Percentiles rank a stretch among this genome's conserved stretches.
Evolutionary conservation across 2,329 filamentous ascomycete genomes (phyloP).

Genomic region (Exophiala calicioides): DNA sequence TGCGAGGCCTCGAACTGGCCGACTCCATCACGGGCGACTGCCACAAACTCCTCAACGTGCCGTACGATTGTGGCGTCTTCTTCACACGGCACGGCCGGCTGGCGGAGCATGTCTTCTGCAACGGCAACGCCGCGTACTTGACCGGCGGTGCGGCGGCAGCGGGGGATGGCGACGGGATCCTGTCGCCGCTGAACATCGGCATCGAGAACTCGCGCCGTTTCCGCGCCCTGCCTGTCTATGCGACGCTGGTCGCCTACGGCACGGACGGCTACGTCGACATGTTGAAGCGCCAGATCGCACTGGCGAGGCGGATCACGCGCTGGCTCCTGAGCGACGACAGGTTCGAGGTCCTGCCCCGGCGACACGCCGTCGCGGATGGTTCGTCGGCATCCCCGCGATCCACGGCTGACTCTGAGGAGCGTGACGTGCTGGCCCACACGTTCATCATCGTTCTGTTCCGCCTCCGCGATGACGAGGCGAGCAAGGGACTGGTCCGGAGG

Average conservation of each 20-base stretch:
- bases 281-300: conserved; percentile 68
- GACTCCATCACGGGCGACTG: conserved; percentile 85
- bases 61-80: conserved; percentile 92
- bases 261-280: conserved; percentile 67
- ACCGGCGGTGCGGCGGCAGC: conserved; percentile 28
- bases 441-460: conserved; percentile 77
- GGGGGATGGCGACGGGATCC: conserved; percentile 51
- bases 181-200: conserved; percentile 83
- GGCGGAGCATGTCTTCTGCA: conserved; percentile 69
- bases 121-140: conserved; percentile 78
- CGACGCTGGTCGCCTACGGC: conserved; percentile 74
- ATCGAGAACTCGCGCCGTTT: conserved; percentile 91
- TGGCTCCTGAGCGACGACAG: conserved; percentile 62
- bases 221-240: conserved; percentile 85
- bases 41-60: conserved; percentile 92
- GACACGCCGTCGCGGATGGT: too few relatives aligned
- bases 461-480: conserved; percentile 65
- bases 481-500: conserved; percentile 64
- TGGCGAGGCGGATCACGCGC: conserved; percentile 67
- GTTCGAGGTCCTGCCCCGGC: conserved; percentile 66
- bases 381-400: too few relatives aligned
- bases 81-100: conserved; percentile 65
- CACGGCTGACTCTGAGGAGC: too few relatives aligned
- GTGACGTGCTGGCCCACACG: conserved; percentile 53
- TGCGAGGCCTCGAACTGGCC: conserved; percentile 71